Base-by-base conservation (phyloP, 371 early-diverging fungal species). In the Mortierella sp. region DNA sequence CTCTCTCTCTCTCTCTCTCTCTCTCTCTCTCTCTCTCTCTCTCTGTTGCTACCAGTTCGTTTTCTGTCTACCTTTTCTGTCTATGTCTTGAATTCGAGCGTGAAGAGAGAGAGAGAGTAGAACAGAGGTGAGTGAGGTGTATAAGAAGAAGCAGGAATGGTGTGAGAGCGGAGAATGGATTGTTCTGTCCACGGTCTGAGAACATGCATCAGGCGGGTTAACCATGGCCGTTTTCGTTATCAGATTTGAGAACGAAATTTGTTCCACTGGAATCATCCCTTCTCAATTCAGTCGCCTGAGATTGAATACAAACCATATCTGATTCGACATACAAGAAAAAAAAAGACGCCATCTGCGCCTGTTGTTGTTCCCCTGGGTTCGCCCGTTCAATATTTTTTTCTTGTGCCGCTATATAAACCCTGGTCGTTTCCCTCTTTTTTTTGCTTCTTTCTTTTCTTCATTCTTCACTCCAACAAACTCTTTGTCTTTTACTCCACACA, bases 291-390 rank as follows among this genome's bases (percentile, higher is more conserved):
- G 22, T 37, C 37, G 19, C 16, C 19, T 31, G 6, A 4, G 7
- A 6, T 31, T 29, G 50, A n/a, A n/a, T n/a, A n/a, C 50, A 50
- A n/a, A 9, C 3, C 37, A 61, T 61, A 61, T 61, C 61, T 37
- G 37, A 34, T 61, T 61, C 39, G 61, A 61, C 34, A 61, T 19
- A 61, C 34, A 14, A 16, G 9, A 19, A 34, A 34, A 58, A 58
- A 58, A 61, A 61, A 61, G 61, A 61, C 61, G 61, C 61, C 61
- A 61, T 61, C 22, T 8, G 22, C 11, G 29, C 65, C 22, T 40
- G n/a, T 58, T 64, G 40, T 64, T 64, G 39, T 41, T 64, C 65
- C 65, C 65, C 65, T 41, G 41, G 24, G 41, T 64, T 39, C 22
- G 16, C 2, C 22, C 19, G 5, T 41, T 5, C 58, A 0, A 1